Conservation (phyloP, 257 asterid genomes). For the Penstemon barbatus region DNA sequence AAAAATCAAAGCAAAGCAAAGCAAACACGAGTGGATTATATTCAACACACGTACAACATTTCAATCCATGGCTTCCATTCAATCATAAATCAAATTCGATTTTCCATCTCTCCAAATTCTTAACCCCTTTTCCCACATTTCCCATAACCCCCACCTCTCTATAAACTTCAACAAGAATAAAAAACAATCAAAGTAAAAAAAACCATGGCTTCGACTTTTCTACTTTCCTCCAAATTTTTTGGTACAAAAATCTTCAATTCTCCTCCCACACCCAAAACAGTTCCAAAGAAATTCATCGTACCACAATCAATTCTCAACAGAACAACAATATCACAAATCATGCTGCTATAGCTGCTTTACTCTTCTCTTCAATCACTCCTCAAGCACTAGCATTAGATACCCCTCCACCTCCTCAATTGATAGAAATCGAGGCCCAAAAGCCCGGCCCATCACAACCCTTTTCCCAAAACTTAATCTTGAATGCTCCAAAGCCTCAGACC, state of each 20-base stretch:
- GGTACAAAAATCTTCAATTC: conserved; percentile 60
- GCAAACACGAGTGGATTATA: conserved; percentile 47
- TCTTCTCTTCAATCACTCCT: conserved; percentile 70
- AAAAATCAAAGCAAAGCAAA: background rate
- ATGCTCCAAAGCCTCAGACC: conserved; percentile 83
- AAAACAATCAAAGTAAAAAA: background rate
- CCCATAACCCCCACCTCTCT: background rate
- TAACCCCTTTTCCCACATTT: background rate
- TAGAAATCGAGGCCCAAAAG: conserved; percentile 61
- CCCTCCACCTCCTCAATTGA: conserved; percentile 53
- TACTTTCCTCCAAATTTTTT: conserved; percentile 58
- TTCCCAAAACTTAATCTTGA: conserved; percentile 60
- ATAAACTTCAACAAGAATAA: conserved; percentile 5
- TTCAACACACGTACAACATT: conserved; percentile 44
- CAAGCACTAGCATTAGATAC: conserved; percentile 70
- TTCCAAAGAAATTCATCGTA: conserved; percentile 45
- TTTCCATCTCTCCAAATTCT: too few relatives aligned
- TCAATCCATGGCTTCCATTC: conserved; percentile 43
- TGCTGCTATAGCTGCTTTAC: conserved; percentile 78
- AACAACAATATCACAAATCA: conserved; percentile 36
- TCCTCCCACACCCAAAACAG: conserved; percentile 72
- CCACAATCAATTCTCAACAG: conserved; percentile 51
- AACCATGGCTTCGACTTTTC: conserved; percentile 46
- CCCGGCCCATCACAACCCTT: conserved; percentile 60
- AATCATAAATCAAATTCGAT: conserved; percentile 15